Base-by-base conservation (phyloP, 176 grass and related monocot genomes). In the Raddia guianensis region DNA sequence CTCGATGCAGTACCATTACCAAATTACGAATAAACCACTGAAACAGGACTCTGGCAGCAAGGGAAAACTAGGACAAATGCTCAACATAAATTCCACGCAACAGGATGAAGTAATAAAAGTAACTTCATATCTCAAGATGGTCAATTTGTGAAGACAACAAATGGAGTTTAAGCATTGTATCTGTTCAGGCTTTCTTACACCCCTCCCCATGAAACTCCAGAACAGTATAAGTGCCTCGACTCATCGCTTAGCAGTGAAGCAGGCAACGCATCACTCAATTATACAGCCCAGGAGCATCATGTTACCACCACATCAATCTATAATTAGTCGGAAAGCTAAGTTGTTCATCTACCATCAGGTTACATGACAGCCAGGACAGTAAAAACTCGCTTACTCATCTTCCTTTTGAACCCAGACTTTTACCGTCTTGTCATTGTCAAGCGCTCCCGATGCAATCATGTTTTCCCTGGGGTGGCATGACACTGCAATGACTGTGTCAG, bases 391-490 rank as follows among this genome's bases (percentile, higher is more conserved):
- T 84, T 68, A 91, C 7, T 15, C 74, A 37, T 63, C 75, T 14
- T 86, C 86, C 79, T 93, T 90, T 70, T 95, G 96, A 57, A 84
- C 84, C 96, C 96, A 99, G 67, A 99, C 88, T 85, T 93, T 99
- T 35, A 99, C 88, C 0, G 92, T 93, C 80, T 91, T 95, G 88
- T 99, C 92, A 1, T 70, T 83, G 40, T 91, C 92, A 33, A 99
- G 88, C 15, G 92, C 86, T 45, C 92, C 92, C 2, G 96, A 99
- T 42, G 88, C 96, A 3, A 99, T 95, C 91, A 99, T 89, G 66
- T 89, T 99, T 67, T 86, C 77, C 57, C 63, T 89, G 21, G 96
- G 96, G 76, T 99, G 96, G 58, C 92, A 99, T 9, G 96, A 93
- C 52, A 99, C 88, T 0, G 92, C 87, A 49, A 99, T 93, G 66